These are phyloP conservation scores for Kuraishia ogatae DNA, from an alignment of 805 yeast species.

Conservation along the genomic window DNA sequence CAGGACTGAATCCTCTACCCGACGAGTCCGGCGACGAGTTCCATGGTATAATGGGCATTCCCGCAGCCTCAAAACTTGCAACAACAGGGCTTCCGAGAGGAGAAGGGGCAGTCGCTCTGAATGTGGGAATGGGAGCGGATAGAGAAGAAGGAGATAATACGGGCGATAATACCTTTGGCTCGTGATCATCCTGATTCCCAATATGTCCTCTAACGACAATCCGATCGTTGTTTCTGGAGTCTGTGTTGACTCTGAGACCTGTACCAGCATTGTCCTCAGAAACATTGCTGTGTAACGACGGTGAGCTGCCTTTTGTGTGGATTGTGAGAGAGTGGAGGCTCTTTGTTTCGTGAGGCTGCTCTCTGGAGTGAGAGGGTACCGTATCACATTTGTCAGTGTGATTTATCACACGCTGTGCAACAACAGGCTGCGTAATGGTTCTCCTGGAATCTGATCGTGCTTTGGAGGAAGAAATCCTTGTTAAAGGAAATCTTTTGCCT, in stretches of 20 bases:
- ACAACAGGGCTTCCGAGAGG: background rate
- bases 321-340: background rate
- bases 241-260: background rate
- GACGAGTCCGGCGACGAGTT: background rate
- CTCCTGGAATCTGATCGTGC: background rate
- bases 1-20: background rate
- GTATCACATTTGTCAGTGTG: background rate
- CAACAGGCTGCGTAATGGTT: background rate
- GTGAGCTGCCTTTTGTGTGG: background rate
- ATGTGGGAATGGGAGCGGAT: constrained; percentile 3
- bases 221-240: background rate
- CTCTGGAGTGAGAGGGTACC: background rate
- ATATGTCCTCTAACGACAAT: background rate
- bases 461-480: background rate
- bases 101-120: constrained; percentile 6
- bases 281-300: background rate
- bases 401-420: background rate
- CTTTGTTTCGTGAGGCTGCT: background rate
- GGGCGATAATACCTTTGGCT: background rate
- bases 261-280: background rate
- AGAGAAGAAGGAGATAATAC: background rate
- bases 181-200: too few relatives aligned
- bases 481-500: background rate
- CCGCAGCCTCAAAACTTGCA: background rate
- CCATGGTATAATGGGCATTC: background rate